Base-by-base conservation (phyloP, 768 basidiomycete genomes). In the Psilocybe cyanescens region DNA sequence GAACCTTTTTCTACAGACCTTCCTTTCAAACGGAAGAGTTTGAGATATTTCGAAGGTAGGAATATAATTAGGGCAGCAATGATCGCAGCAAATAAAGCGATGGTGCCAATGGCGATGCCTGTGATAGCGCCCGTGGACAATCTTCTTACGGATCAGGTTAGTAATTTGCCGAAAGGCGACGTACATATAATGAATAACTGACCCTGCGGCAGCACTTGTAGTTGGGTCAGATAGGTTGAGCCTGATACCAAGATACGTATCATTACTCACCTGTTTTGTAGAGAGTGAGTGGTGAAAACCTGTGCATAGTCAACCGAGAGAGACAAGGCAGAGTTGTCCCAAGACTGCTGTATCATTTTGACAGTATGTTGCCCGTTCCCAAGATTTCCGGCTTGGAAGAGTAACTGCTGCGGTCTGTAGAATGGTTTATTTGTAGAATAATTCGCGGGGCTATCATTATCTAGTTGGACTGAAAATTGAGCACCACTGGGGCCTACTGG, bases 291-390 rank as follows among this genome's bases (percentile, higher is more conserved):
- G 1, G 73, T 71, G 52, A 65, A 75, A 3, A 75, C 63, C 33
- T 74, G 62, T 2, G 74, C 73, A 49, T 70, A 76, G 53, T 76
- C 74, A 49, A 76, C 67, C 5, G 70, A 71, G 31, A 76, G 51
- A 2, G 37, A 58, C 46, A 62, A 47, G 4, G 55, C 57, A 12
- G 67, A 63, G n/a, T 62, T 59, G 30, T 58, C 49, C 46, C 63
- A 61, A 9, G 67, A 53, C 7, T 35, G 35, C 2, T 65, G 65
- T 28, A 55, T 62, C 52, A 81, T 54, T 16, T 65, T 62, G n/a
- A 81, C 30, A 44, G 67, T 72, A 62, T 81, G 76, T n/a, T 58
- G 28, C 3, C 72, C 72, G n/a, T 54, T 29, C 1, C 66, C 68
- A 1, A 77, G 64, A 47, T 70, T 66, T n/a, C 67, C 65, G 4